These are phyloP conservation scores for Schoenoplectus tabernaemontani DNA, from an alignment of 202 grass and related monocot genomes.

Conservation along the genomic window DNA sequence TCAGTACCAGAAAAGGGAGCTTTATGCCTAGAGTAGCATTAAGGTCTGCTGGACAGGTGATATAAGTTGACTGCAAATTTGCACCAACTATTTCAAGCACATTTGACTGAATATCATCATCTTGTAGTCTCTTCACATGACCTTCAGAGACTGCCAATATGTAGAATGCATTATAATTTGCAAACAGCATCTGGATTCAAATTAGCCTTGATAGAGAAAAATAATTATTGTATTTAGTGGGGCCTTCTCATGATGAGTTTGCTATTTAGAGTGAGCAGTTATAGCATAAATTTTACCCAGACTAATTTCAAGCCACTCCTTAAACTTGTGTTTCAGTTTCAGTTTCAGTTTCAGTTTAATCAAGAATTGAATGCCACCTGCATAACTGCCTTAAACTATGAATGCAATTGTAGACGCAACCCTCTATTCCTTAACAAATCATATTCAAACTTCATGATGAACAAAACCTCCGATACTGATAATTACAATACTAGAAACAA, in stretches of 20 bases:
- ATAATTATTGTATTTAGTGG: not conserved
- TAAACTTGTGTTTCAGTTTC: no score
- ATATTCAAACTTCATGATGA: not conserved
- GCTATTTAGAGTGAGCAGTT: not conserved
- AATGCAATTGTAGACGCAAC: not conserved
- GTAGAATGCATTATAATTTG: conserved; percentile 5
- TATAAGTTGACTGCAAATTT: conserved; percentile 95
- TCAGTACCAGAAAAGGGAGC: conserved; percentile 65
- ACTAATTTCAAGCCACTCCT: not conserved
- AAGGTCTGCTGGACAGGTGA: conserved; percentile 82
- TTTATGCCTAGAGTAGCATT: conserved; percentile 87
- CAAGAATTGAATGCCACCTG: not conserved
- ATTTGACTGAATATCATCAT: conserved; percentile 95
- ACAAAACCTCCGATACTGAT: not conserved
- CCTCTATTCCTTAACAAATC: not conserved
- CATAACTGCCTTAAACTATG: not conserved
- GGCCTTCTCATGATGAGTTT: not conserved
- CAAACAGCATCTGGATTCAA: not conserved
- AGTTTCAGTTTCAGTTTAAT: not conserved
- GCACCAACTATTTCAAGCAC: conserved; percentile 83
- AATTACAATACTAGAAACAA: not conserved
- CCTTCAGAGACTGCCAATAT: conserved; percentile 58
- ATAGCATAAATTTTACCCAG: not conserved
- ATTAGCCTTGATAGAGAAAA: not conserved
- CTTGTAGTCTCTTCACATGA: conserved; percentile 71